These are phyloP conservation scores for Xerocomus nothofagi DNA, from an alignment of 1,284 basidiomycete species.

Conservation along the genomic window DNA sequence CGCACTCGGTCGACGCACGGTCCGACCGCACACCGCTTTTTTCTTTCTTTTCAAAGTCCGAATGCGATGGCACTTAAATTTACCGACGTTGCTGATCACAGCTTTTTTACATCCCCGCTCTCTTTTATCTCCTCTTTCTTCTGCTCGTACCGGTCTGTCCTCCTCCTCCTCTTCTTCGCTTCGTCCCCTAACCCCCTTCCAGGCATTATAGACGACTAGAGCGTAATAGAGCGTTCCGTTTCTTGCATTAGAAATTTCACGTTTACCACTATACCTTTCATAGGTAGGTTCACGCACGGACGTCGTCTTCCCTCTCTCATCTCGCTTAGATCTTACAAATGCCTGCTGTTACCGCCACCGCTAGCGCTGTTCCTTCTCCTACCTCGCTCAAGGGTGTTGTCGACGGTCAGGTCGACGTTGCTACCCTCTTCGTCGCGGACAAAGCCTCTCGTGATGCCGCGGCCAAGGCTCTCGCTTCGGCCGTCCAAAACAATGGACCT, in stretches of 20 bases:
- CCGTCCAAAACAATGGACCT: slow-evolving; percentile 85
- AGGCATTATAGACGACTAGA: slow-evolving; percentile 56
- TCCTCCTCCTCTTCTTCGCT: not conserved
- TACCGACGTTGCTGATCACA: not conserved
- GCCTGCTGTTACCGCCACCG: slow-evolving; percentile 67
- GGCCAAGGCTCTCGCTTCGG: slow-evolving; percentile 67
- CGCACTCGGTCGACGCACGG: not conserved
- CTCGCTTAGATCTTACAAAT: slow-evolving; percentile 55
- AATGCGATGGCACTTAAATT: slow-evolving; percentile 19
- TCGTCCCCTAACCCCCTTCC: slow-evolving; percentile 12
- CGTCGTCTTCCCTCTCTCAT: slow-evolving; percentile 1
- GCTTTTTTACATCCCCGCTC: slow-evolving; percentile 30
- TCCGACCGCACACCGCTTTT: no score
- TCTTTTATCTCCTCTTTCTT: slow-evolving; percentile 36
- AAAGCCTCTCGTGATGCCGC: slow-evolving; percentile 73
- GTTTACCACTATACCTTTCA: slow-evolving; percentile 32
- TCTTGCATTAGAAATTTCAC: slow-evolving; percentile 41
- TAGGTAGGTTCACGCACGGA: slow-evolving; percentile 38
- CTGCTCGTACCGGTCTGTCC: slow-evolving; percentile 49
- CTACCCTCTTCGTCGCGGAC: slow-evolving; percentile 71
- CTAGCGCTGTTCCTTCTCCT: slow-evolving; percentile 49
- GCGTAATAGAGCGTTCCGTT: slow-evolving; percentile 56
- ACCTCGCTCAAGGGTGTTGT: slow-evolving; percentile 66
- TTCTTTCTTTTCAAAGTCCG: slow-evolving; percentile 36
- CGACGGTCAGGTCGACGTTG: slow-evolving; percentile 60